Evolutionary conservation across 139 green algal genomes (phyloP), one percentile per base, ranked within the genome.

Genomic region (Micractinium conductrix): DNA sequence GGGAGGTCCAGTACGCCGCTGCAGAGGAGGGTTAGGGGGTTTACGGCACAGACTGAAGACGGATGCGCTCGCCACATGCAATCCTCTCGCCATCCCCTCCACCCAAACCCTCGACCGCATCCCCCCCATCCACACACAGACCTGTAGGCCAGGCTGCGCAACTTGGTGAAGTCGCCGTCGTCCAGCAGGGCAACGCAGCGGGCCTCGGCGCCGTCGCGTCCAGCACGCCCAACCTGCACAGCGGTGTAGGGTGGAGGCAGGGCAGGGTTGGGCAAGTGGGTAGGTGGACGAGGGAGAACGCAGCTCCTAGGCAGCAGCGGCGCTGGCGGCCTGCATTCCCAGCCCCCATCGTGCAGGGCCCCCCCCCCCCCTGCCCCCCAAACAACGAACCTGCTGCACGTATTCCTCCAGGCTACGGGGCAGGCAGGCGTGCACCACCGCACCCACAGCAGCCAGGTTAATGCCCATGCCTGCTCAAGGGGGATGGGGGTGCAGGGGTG

Each of bases 381-480:
- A 79, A 12, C 28, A 33, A 24, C 69, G 33, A 37, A 93, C 91
- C 91, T 98, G 94, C 90, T 98, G 95, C 74, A 98, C 94, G 63
- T 97, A 98, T 80, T 98, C 95, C 89, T 98, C 95, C 62, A 98
- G 70, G 80, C 87, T 94, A 60, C 93, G 89, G 0, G 95, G 95
- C 87, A 98, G 85, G 50, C 71, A 88, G 40, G 93, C 85, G 76
- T 98, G 95, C 58, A 98, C 88, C 48, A 98, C 95, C 0, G 88
- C 92, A 2, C 87, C 87, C 73, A 96, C 83, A 12, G 58, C n/a
- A 2, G 65, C 35, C n/a, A 89, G 81, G 81, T 96, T 90, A 35
- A 96, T 72, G 30, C 93, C 93, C 93, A 96, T 96, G 67, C 75
- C 75, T 76, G 38, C 40, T 4, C 5, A 26, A 16, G 26, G 21